Conservation (phyloP, 2,329 filamentous ascomycete species). For the Paecilomyces formosus region DNA sequence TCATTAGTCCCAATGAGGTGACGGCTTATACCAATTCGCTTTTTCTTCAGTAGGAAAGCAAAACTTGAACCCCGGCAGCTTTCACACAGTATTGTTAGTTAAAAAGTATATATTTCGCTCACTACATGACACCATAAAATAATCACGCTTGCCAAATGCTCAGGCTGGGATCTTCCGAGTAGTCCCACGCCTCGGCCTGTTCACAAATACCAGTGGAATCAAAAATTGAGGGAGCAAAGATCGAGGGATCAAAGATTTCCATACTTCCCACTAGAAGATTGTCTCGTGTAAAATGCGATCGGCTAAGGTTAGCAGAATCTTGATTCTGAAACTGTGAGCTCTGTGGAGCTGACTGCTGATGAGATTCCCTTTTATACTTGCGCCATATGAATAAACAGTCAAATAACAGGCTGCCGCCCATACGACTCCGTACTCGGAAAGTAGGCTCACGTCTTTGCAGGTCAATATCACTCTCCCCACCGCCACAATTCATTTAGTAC, state of each 20-base stretch:
- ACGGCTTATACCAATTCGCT: not conserved
- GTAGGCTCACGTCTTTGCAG: not conserved
- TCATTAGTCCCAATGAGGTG: not conserved
- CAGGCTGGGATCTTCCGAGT: not conserved
- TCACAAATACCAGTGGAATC: not conserved
- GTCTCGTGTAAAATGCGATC: not conserved
- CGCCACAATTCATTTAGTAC: constrained; percentile 1
- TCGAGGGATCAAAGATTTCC: not conserved
- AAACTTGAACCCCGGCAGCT: not conserved
- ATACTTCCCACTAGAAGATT: not conserved
- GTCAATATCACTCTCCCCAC: not conserved
- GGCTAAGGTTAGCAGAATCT: not conserved
- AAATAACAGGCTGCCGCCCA: not conserved
- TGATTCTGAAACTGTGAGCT: not conserved
- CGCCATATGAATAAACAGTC: not conserved
- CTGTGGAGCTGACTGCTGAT: not conserved
- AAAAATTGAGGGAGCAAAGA: not conserved
- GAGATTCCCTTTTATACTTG: not conserved
- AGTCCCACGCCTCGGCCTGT: not conserved
- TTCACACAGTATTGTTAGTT: not conserved
- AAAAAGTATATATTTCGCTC: not conserved
- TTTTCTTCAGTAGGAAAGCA: not conserved
- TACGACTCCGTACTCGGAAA: not conserved
- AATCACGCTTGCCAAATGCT: not conserved
- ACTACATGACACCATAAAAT: not conserved